phyloP scores from a whole-genome alignment of 2,329 filamentous ascomycete genomes.

The Diplodia intermedia region DNA sequence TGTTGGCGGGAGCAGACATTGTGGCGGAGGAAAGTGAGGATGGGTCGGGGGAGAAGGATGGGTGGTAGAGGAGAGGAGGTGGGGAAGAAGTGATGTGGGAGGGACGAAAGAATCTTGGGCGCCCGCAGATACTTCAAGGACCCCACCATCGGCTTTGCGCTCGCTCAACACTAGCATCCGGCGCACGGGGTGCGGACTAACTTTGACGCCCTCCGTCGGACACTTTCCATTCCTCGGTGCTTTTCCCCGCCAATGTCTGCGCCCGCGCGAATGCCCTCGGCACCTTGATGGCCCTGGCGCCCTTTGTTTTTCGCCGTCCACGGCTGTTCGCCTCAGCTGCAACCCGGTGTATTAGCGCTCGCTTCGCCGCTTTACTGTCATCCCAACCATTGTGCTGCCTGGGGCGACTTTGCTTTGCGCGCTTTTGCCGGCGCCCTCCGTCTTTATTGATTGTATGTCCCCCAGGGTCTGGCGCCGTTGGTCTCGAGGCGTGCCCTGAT shows the following conservation, averaged over 20 bases:
- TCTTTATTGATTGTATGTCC: not conserved
- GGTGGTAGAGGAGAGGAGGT: constrained; percentile 16
- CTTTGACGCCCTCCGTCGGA: constrained; percentile 14
- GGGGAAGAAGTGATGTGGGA: constrained; percentile 26
- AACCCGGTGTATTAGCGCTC: not conserved
- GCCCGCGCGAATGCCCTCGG: not conserved
- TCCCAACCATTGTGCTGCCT: not conserved
- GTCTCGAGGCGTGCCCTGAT: not conserved
- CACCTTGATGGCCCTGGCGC: constrained; percentile 9
- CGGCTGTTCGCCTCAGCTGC: not conserved
- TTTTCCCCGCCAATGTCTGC: not conserved
- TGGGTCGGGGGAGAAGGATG: constrained; percentile 34
- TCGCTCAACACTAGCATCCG: constrained; percentile 18
- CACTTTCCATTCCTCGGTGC: constrained; percentile 19
- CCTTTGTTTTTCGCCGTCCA: not conserved
- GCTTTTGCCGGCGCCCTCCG: constrained; percentile 10
- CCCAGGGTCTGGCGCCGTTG: constrained; percentile 15
- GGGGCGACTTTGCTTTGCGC: not conserved
- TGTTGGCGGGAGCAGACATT: constrained; percentile 81
- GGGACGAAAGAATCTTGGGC: constrained; percentile 28
- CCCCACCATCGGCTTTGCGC: constrained; percentile 27
- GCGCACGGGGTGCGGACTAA: constrained; percentile 21
- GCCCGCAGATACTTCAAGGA: constrained; percentile 30
- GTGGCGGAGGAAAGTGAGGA: constrained; percentile 32
- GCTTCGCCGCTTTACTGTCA: not conserved